Base-by-base conservation (phyloP, 2,329 filamentous ascomycete species). In the Ilyonectria mors-panacis region DNA sequence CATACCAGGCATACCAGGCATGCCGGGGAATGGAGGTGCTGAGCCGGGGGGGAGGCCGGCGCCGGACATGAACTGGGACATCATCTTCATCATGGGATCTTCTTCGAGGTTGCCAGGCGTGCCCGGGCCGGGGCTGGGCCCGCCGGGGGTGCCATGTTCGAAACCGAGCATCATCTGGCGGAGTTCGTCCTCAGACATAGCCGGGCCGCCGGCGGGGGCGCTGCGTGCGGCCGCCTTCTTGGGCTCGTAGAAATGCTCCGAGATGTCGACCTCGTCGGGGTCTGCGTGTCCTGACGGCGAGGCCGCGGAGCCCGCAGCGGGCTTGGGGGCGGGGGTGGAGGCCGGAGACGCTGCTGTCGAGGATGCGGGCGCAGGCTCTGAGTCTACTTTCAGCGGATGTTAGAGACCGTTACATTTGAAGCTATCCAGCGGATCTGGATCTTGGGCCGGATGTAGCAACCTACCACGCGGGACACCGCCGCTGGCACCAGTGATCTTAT, bases 191-290 rank as follows among this genome's bases (percentile, higher is more conserved):
- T 91, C 88, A n/a, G 84, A 84, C 51, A 88, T 77, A 48, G 80
- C 74, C 23, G 79, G 73, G 66, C 81, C 78, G 59, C 77, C 67
- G 44, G 76, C 37, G 68, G 26, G 26, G 5, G 70, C 58, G 35
- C 78, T 69, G 35, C 79, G 73, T 58, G 83, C 75, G 28, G 68
- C 74, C 8, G 74, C 69, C 10, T 81, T 80, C 26, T 82, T 80
- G 1, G 90, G 91, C 37, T 86, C 81, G 80, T 92, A 93, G 80
- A 87, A 91, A 81, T 93, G 92, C 70, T 91, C 82, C n/a, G 92
- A 93, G 72, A 95, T 94, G 78, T 95, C 93, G 70, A 94, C 87
- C 79, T 94, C 93, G 6, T 91, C 92, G 6, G 93, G 93, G 74
- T 93, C 91, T 63, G 85, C 89, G 74, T 87, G 81, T 45, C 15